Evolutionary conservation across 129 eudicot species (phyloP).

Genomic region (Escallonia herrerae): DNA sequence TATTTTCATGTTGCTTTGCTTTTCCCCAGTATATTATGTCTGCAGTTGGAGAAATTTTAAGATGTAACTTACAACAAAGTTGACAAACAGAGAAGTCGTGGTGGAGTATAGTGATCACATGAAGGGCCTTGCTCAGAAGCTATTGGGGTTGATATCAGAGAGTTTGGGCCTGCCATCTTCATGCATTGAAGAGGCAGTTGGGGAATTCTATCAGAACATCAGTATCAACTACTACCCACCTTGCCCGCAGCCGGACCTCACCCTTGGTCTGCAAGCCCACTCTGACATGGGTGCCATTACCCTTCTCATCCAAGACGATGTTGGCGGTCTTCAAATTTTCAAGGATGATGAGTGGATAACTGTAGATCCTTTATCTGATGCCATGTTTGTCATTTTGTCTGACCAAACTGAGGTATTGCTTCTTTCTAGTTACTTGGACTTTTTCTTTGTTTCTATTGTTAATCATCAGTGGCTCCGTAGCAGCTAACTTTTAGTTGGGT

Average conservation of each 20-base stretch:
- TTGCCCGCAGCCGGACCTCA: slow-evolving; percentile 94
- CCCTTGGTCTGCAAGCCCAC: slow-evolving; percentile 86
- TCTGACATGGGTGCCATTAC: slow-evolving; percentile 90
- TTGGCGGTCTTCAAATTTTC: slow-evolving; percentile 73
- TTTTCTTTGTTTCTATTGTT: neutral
- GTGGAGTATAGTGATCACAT: slow-evolving; percentile 66
- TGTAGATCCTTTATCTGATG: slow-evolving; percentile 65
- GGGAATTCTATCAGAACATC: slow-evolving; percentile 83
- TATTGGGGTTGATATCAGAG: slow-evolving; percentile 61
- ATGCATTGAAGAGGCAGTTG: slow-evolving; percentile 61
- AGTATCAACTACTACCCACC: slow-evolving; percentile 87
- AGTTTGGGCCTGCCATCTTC: slow-evolving; percentile 58
- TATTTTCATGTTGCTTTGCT: neutral
- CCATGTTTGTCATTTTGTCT: slow-evolving; percentile 73
- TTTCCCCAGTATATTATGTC: neutral
- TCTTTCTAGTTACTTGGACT: neutral
- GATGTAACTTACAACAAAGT: slow-evolving; percentile 16
- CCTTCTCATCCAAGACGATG: slow-evolving; percentile 86
- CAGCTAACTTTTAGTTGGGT: no score
- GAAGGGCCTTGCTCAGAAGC: slow-evolving; percentile 58
- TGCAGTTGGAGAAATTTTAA: neutral
- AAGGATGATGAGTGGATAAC: slow-evolving; percentile 75
- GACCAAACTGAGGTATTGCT: slow-evolving; percentile 91
- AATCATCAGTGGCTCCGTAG: neutral
- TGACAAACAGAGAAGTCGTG: slow-evolving; percentile 47